These are phyloP conservation scores for Claviceps cyperi DNA, from an alignment of 2,329 filamentous ascomycete species.

Conservation along the genomic window DNA sequence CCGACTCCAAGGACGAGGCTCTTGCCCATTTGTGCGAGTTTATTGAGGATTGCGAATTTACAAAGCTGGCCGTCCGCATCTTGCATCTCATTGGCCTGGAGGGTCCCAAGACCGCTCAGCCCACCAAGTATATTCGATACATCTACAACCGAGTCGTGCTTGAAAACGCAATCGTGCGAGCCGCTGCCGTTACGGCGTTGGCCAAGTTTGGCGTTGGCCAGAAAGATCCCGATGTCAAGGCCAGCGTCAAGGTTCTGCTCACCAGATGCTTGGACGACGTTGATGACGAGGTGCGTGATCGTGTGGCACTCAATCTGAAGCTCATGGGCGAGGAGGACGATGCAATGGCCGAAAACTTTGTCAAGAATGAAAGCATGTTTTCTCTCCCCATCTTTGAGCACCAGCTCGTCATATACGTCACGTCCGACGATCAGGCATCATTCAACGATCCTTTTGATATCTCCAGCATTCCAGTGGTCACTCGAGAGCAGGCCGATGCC, in stretches of 20 bases:
- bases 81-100: constrained; percentile 87
- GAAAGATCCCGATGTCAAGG: constrained; percentile 92
- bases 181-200: constrained; percentile 85
- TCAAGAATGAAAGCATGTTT: constrained; percentile 95
- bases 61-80: constrained; percentile 90
- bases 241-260: constrained; percentile 82
- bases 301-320: constrained; percentile 80
- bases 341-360: constrained; percentile 71
- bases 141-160: constrained; percentile 98
- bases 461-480: constrained; percentile 79
- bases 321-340: constrained; percentile 90
- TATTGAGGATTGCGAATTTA: constrained; percentile 98
- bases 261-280: constrained; percentile 91
- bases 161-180: constrained; percentile 90
- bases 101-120: constrained; percentile 86
- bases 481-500: constrained; percentile 86
- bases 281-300: constrained; percentile 93
- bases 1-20: constrained; percentile 67
- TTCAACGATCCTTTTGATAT: constrained; percentile 85
- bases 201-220: constrained; percentile 96
- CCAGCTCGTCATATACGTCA: constrained; percentile 94
- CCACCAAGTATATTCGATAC: constrained; percentile 97
- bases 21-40: constrained; percentile 95
- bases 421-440: constrained; percentile 72
- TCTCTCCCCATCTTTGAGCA: constrained; percentile 91